Base-by-base conservation (phyloP, 2,329 filamentous ascomycete genomes). In the Tolypocladium nubicola region DNA sequence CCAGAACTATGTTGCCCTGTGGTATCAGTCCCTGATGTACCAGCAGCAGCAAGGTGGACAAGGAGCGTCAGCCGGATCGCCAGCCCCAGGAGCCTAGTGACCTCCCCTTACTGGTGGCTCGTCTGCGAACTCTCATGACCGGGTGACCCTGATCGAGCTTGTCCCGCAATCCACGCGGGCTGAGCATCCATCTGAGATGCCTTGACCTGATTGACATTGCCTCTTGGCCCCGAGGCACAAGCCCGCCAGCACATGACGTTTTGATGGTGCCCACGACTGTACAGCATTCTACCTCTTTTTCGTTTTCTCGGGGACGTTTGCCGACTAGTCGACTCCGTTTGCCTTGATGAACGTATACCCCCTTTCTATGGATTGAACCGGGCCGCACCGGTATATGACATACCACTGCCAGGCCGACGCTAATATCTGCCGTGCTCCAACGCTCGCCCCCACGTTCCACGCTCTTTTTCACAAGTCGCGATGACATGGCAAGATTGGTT, bases 1-100 rank as follows among this genome's bases (percentile, higher is more conserved):
- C 71, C 82, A 91, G 65, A 87, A 87, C 64, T 94, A 93, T 69
- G 73, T 90, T 59, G 83, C 87, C 45, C 78, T 92, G 64, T 94
- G 89, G 89, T 92, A 90, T 74, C 85, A 89, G 67, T 88, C 87
- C 37, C 66, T 80, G 67, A 70, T 76, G 67, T 73, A 73, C 61
- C 73, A 76, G 64, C 75, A 73, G 59, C 73, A 74, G 56, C 67
- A 70, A 61, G 69, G 71, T 59, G 70, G 72, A 60, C 67, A 73
- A 63, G 71, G 70, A 59, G 62, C 72, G 50, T 64, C 70, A 39
- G 63, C 67, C 40, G 71, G 71, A 59, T 70, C 68, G 55, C 64
- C 71, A 60, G 66, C 71, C 57, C 69, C 70, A 52, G 70, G 70
- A 63, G 68, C 69, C 63, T 68, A 70, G 71, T 73, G 69, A 73